Percentiles rank a stretch among this genome's conserved stretches.
These are phyloP conservation scores for Sporothrix globosa DNA, from an alignment of 2,329 filamentous ascomycete genomes.

Conservation along the genomic window DNA sequence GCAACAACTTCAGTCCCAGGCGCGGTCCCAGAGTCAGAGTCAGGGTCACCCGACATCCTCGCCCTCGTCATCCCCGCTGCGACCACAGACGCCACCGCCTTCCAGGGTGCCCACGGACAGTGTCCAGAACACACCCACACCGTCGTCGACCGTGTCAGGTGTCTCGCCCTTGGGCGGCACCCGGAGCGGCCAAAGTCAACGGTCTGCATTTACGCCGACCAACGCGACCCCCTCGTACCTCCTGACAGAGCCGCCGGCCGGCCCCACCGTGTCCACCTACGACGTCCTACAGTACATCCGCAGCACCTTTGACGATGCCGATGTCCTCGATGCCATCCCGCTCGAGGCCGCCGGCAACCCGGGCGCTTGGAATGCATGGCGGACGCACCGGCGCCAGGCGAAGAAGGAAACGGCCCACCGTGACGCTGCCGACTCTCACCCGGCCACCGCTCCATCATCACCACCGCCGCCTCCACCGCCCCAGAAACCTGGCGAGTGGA, in stretches of 20 bases:
- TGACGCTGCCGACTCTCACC: background rate
- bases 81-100: slow-evolving; percentile 38
- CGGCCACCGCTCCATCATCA: background rate
- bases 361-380: slow-evolving; percentile 94
- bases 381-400: slow-evolving; percentile 63
- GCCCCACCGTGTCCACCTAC: slow-evolving; percentile 58
- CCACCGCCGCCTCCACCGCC: background rate
- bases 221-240: slow-evolving; percentile 45
- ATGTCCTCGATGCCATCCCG: slow-evolving; percentile 75
- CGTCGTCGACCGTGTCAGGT: slow-evolving; percentile 26
- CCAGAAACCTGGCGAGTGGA: slow-evolving; percentile 78
- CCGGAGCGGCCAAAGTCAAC: slow-evolving; percentile 32
- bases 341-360: slow-evolving; percentile 84
- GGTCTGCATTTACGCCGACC: slow-evolving; percentile 32
- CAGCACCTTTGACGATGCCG: slow-evolving; percentile 76
- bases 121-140: slow-evolving; percentile 41
- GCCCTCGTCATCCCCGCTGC: background rate
- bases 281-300: slow-evolving; percentile 80
- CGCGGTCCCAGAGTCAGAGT: slow-evolving; percentile 38
- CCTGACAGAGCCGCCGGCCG: slow-evolving; percentile 45
- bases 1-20: slow-evolving; percentile 31
- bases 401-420: background rate
- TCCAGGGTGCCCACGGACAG: slow-evolving; percentile 36
- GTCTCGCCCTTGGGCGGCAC: slow-evolving; percentile 37
- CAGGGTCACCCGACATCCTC: background rate